Base-by-base conservation (phyloP, 2,329 filamentous ascomycete species). In the Nectriaceae sp. region DNA sequence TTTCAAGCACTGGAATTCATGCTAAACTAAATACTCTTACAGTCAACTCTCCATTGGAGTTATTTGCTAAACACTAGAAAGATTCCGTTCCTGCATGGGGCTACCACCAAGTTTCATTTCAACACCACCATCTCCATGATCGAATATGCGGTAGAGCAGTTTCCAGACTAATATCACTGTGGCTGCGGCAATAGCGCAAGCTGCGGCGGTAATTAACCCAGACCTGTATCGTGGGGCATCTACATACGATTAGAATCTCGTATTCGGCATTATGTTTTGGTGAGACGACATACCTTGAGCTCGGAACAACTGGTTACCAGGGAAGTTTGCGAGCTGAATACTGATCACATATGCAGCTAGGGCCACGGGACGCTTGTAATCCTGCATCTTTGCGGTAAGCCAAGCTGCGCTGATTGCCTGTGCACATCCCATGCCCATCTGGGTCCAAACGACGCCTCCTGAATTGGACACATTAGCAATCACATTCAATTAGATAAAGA, bases 301-400 rank as follows among this genome's bases (percentile, higher is more conserved):
- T 4, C 61, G 54, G 11, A 66, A 65, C 0, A 65, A 33, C 18
- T 66, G 63, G n/a, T 63, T 66, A 1, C 63, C 64, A 2, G 58
- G 61, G 15, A 65, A 64, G 22, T 60, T 65, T 26, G 64, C 63
- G 10, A 66, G 57, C 24, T 66, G 64, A 8, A 65, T 60, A 36
- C 60, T 62, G 62, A 66, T 63, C 1, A 66, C 64, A 46, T 66
- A 66, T 1, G 63, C 63, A 16, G 63, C 64, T 5, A 66, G 36
- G 0, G 63, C 64, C 0, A 65, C 39, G 3, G 63, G 63, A 2
- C 63, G 54, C 45, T 65, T 64, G 16, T 63, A 52, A 5, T 64
- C 64, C 18, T 59, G 47, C 60, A 66, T 64, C 21, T 66, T 65
- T 0, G 62, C 21, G 0, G 63, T 56, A 19, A 66, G 58, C 63